Percentiles rank a stretch among this genome's conserved stretches.
phyloP scores from a whole-genome alignment of 331 rosid species.

The Prunus yedoensis region DNA sequence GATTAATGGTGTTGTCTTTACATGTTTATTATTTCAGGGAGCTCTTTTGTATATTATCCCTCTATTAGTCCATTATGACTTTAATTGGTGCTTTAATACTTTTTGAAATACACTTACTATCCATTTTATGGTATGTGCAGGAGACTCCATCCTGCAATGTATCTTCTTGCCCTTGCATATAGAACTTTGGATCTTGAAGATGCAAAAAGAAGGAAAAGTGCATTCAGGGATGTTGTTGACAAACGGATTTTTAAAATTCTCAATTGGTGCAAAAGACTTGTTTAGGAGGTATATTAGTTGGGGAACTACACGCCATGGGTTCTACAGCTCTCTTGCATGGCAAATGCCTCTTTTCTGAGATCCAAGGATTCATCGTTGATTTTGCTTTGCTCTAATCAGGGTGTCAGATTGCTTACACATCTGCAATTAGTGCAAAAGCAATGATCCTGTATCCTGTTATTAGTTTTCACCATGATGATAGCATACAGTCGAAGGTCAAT shows the following conservation, averaged over 20 bases:
- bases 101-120: conserved; percentile 26
- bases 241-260: conserved; percentile 54
- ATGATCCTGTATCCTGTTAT: conserved; percentile 14
- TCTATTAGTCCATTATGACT: not conserved
- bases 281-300: conserved; percentile 32
- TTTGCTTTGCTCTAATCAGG: not conserved
- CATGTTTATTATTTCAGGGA: not conserved
- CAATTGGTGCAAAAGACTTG: conserved; percentile 80
- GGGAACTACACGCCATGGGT: not conserved
- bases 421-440: conserved; percentile 7
- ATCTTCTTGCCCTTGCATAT: conserved; percentile 85
- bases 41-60: not conserved
- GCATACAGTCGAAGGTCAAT: conserved; percentile 19
- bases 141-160: conserved; percentile 97
- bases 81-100: not conserved
- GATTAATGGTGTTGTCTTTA: not conserved
- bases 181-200: conserved; percentile 91
- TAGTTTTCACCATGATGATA: conserved; percentile 10
- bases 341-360: conserved; percentile 3
- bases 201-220: conserved; percentile 61
- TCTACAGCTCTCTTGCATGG: not conserved
- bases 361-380: not conserved
- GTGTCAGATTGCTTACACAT: not conserved
- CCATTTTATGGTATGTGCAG: conserved; percentile 48
- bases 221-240: conserved; percentile 42